phyloP scores from a whole-genome alignment of 805 yeast species.

The Lachancea kluyveri region DNA sequence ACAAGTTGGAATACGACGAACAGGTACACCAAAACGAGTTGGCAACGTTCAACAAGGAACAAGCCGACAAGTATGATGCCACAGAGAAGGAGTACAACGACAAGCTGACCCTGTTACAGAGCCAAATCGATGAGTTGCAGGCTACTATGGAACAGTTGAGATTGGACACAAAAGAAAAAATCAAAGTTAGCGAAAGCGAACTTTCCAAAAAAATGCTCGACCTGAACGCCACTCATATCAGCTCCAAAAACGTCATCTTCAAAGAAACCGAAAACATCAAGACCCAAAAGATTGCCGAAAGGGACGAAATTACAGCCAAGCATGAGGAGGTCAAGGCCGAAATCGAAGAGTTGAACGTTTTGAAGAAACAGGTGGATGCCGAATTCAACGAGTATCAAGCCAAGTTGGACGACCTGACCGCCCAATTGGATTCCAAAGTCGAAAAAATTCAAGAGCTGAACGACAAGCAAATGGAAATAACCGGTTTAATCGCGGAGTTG shows the following conservation, averaged over 20 bases:
- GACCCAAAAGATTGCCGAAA: constrained; percentile 21
- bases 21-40: constrained; percentile 18
- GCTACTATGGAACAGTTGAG: constrained; percentile 19
- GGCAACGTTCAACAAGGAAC: constrained; percentile 10
- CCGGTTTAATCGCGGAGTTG: constrained; percentile 17
- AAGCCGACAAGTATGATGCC: constrained; percentile 15
- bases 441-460: constrained; percentile 20
- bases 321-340: constrained; percentile 22
- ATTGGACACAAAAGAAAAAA: constrained; percentile 18
- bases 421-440: constrained; percentile 25
- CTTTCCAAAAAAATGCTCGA: constrained; percentile 20
- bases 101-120: constrained; percentile 14
- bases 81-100: constrained; percentile 18
- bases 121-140: constrained; percentile 17
- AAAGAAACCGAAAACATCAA: constrained; percentile 24
- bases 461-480: constrained; percentile 14
- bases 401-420: constrained; percentile 18
- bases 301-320: constrained; percentile 16
- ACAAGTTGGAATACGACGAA: constrained; percentile 20
- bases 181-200: constrained; percentile 21
- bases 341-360: constrained; percentile 20
- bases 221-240: constrained; percentile 15
- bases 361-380: constrained; percentile 15
- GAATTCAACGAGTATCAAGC: constrained; percentile 18
- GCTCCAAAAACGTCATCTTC: constrained; percentile 20